Percentiles rank a stretch among this genome's conserved stretches.
Conservation (phyloP, 2,329 filamentous ascomycete species). For the Fusarium concolor region DNA sequence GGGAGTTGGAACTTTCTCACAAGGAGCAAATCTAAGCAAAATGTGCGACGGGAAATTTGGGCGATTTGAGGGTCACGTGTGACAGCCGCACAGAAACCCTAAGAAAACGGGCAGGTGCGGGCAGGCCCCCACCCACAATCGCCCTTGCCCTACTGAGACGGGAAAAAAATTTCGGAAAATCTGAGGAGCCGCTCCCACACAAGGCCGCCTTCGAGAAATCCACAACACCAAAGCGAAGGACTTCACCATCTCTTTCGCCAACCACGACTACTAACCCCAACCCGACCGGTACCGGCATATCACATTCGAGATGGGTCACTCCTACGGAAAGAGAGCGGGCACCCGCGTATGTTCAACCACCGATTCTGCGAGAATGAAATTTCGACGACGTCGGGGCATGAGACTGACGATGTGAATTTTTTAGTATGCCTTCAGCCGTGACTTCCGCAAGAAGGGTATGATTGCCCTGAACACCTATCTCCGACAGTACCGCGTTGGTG, state of each 20-base stretch:
- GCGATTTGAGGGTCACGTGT: slow-evolving; percentile 47
- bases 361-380: slow-evolving; percentile 21
- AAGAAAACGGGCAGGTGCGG: slow-evolving; percentile 36
- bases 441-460: slow-evolving; percentile 95
- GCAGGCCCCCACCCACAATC: slow-evolving; percentile 26
- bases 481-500: slow-evolving; percentile 94
- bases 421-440: slow-evolving; percentile 90
- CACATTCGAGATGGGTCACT: slow-evolving; percentile 83
- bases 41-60: slow-evolving; percentile 53
- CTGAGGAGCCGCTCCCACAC: slow-evolving; percentile 54
- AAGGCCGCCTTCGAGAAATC: slow-evolving; percentile 54
- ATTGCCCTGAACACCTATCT: slow-evolving; percentile 96
- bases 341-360: slow-evolving; percentile 75
- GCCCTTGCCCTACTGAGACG: slow-evolving; percentile 51
- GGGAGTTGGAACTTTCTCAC: slow-evolving; percentile 50
- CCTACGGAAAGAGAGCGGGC: slow-evolving; percentile 86
- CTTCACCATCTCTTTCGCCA: slow-evolving; percentile 52
- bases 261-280: slow-evolving; percentile 58
- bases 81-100: slow-evolving; percentile 45
- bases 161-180: slow-evolving; percentile 53
- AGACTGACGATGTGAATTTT: slow-evolving; percentile 42
- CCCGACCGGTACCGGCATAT: slow-evolving; percentile 53
- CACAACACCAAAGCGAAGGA: slow-evolving; percentile 50
- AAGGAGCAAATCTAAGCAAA: slow-evolving; percentile 38
- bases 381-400: slow-evolving; percentile 46